Base-by-base conservation (phyloP, 2,329 filamentous ascomycete species). In the Fusarium robinianum region DNA sequence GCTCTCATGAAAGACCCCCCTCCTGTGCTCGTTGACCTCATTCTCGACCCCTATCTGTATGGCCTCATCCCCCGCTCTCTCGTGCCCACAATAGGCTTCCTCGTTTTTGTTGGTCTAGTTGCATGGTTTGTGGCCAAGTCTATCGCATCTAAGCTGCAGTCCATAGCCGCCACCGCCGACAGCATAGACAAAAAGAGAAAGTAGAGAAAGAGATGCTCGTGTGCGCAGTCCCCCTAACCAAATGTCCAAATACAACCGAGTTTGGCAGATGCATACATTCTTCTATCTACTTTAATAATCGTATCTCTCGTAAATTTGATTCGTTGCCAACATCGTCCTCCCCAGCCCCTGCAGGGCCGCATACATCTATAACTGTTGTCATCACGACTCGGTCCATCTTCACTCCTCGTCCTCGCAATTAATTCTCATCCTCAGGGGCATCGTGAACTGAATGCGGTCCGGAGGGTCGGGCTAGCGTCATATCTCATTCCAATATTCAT, bases 31-130 rank as follows among this genome's bases (percentile, higher is more conserved):
- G 86, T 86, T 37, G 92, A 99, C 58, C 69, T 84, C 67, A 87
- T 96, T 60, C 80, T 99, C 16, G 94, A 97, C 67, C 90, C 90
- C 1, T 97, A 85, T 63, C 49, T 95, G 26, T 70, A 85, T 61
- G 94, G 95, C 71, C 63, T 90, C 11, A 76, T 97, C 38, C 94
- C 94, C 9, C 76, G 75, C 37, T 95, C 90, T 4, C 73, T 97
- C 11, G 61, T 87, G 15, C 84, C 88, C 14, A 92, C 87, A 2
- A 81, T 80, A 9, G 72, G 70, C 23, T 95, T 90, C 67, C 76
- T 95, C 40, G 59, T 77, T 4, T 55, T 79, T 3, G 77, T 95
- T 40, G 81, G 82, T n/a, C 49, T 69, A 17, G 53, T 64, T 24
- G 72, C 72, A 4, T 75, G 68, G 67, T 67, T 74, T 40, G 58